Conservation (phyloP, 768 basidiomycete genomes). For the Auricularia heimuer region DNA sequence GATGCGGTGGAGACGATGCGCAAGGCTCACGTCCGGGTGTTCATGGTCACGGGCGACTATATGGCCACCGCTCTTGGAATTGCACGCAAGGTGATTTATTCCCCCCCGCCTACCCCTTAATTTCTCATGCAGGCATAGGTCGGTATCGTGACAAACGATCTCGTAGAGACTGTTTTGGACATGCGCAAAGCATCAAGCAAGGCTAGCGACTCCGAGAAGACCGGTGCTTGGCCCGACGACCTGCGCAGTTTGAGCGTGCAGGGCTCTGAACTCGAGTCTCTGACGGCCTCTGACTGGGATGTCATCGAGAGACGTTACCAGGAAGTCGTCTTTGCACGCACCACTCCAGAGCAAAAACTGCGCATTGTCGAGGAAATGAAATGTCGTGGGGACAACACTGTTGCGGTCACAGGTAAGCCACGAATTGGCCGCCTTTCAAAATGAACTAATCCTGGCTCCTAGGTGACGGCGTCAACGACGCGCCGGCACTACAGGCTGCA, state of each 20-base stretch:
- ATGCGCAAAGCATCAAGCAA: conserved; percentile 16
- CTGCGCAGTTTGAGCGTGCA: conserved; percentile 33
- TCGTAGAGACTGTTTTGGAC: conserved; percentile 25
- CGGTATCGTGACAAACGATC: conserved; percentile 31
- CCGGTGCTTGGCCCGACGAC: not conserved
- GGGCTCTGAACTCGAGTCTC: conserved; percentile 32
- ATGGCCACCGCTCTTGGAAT: conserved; percentile 28
- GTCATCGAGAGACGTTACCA: conserved; percentile 28
- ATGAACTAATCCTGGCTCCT: conserved; percentile 17
- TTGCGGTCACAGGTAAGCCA: conserved; percentile 29
- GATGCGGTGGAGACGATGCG: conserved; percentile 12
- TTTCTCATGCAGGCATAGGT: conserved; percentile 19
- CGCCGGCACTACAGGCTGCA: conserved; percentile 39
- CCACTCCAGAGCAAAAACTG: conserved; percentile 49
- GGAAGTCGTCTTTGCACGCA: conserved; percentile 43
- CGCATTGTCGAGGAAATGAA: conserved; percentile 47
- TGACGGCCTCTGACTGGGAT: conserved; percentile 32
- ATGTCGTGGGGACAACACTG: conserved; percentile 35
- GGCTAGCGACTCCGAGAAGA: conserved; percentile 7
- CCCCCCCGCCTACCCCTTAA: too few relatives aligned
- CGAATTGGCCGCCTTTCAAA: too few relatives aligned
- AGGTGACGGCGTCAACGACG: conserved; percentile 51
- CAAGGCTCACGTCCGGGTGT: conserved; percentile 24
- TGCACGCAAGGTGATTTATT: conserved; percentile 16
- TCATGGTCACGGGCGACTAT: conserved; percentile 29